These are phyloP conservation scores for Fusarium sp. DNA, from an alignment of 2,329 filamentous ascomycete genomes.

Conservation along the genomic window DNA sequence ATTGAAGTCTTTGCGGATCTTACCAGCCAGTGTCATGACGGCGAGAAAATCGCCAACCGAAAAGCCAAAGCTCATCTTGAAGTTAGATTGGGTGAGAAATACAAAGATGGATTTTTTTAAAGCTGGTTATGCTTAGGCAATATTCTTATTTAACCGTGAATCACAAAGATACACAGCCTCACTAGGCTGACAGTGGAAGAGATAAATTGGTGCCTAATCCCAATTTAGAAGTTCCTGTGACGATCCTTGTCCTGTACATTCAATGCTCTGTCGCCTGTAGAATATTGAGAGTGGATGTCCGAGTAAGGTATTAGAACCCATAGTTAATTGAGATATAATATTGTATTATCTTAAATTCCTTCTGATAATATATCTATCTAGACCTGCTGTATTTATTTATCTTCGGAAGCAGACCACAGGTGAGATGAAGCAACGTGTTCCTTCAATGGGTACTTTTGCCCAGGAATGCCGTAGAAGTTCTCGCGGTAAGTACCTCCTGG, in stretches of 20 bases:
- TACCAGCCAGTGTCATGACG: neutral
- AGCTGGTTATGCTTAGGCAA: too few relatives aligned
- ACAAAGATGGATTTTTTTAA: too few relatives aligned
- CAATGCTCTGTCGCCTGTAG: too few relatives aligned
- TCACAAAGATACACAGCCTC: neutral
- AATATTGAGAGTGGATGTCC: too few relatives aligned
- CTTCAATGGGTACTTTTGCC: neutral
- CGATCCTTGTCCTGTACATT: neutral
- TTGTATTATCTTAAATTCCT: fast-evolving
- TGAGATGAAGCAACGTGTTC: neutral
- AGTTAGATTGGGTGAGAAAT: neutral
- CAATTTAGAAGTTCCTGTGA: neutral
- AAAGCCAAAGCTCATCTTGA: neutral
- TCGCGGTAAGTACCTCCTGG: constrained; percentile 58
- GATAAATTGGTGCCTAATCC: too few relatives aligned
- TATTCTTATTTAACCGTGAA: too few relatives aligned
- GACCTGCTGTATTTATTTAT: neutral
- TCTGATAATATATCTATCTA: neutral
- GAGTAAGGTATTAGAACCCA: too few relatives aligned
- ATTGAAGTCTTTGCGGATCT: neutral
- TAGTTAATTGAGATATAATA: too few relatives aligned
- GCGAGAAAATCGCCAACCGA: neutral
- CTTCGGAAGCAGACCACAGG: neutral
- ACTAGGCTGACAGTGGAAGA: neutral
- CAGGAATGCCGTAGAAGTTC: constrained; percentile 53